phyloP scores from a whole-genome alignment of 192 early-diverging fungal genomes.

The Backusella tarrabulga region DNA sequence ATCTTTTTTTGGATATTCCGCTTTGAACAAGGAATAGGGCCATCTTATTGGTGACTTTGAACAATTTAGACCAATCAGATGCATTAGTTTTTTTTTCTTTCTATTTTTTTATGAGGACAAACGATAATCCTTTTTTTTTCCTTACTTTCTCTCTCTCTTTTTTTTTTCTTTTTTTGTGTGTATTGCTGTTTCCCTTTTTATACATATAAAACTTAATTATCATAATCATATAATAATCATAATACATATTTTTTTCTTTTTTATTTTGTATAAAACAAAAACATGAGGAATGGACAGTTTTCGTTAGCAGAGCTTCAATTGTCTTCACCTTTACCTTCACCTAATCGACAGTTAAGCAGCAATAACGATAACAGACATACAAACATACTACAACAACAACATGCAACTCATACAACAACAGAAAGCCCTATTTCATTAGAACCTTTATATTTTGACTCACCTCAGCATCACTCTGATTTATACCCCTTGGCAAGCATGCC shows the following conservation, averaged over 20 bases:
- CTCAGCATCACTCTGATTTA: slow-evolving; percentile 9
- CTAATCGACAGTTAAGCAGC: neutral
- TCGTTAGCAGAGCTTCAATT: slow-evolving; percentile 9
- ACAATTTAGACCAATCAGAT: neutral
- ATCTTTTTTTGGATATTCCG: neutral
- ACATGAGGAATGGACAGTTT: slow-evolving; percentile 3
- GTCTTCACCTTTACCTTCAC: slow-evolving; percentile 14
- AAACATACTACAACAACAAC: neutral
- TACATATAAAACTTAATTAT: too few relatives aligned
- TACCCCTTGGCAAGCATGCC: slow-evolving; percentile 12
- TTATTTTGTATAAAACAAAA: neutral
- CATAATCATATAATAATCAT: too few relatives aligned
- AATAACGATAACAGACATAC: neutral
- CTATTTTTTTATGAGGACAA: neutral
- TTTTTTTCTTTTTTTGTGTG: neutral
- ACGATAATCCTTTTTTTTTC: neutral
- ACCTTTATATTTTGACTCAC: slow-evolving; percentile 8
- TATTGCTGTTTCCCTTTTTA: neutral
- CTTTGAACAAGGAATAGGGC: neutral
- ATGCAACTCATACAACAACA: neutral
- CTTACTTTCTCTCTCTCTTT: neutral
- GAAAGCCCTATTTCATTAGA: neutral
- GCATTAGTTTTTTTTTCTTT: neutral
- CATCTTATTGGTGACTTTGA: neutral
- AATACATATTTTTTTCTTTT: too few relatives aligned